Percentiles rank a stretch among this genome's conserved stretches.
phyloP scores from a whole-genome alignment of 176 grass and related monocot genomes.

The maize (Zea mays) region Zm-B73-REFERENCE-NAM-5.0 NC_050098.1:153736501-153737000 shows the following conservation, averaged over 20 bases:
- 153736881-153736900: slow-evolving; percentile 70
- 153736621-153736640: slow-evolving; percentile 35
- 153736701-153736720: slow-evolving; percentile 22
- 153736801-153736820: slow-evolving; percentile 67
- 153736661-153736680: slow-evolving; percentile 15
- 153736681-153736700: slow-evolving; percentile 18
- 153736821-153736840: slow-evolving; percentile 58
- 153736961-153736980: slow-evolving; percentile 54
- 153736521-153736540: not conserved
- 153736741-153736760: slow-evolving; percentile 53
- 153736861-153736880: slow-evolving; percentile 64
- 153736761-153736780: slow-evolving; percentile 70
- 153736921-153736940: slow-evolving; percentile 79
- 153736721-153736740: not conserved
- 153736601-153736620: slow-evolving; percentile 12
- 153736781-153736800: slow-evolving; percentile 50
- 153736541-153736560: slow-evolving; percentile 20
- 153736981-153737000: slow-evolving; percentile 71
- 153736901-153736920: slow-evolving; percentile 87
- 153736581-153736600: slow-evolving; percentile 16
- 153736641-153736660: slow-evolving; percentile 15
- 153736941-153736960: slow-evolving; percentile 50
- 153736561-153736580: slow-evolving; percentile 10
- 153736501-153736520: slow-evolving; percentile 20
- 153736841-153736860: slow-evolving; percentile 44